Evolutionary conservation across 2,329 filamentous ascomycete species (phyloP).

Genomic region (Fusarium avenaceum): DNA sequence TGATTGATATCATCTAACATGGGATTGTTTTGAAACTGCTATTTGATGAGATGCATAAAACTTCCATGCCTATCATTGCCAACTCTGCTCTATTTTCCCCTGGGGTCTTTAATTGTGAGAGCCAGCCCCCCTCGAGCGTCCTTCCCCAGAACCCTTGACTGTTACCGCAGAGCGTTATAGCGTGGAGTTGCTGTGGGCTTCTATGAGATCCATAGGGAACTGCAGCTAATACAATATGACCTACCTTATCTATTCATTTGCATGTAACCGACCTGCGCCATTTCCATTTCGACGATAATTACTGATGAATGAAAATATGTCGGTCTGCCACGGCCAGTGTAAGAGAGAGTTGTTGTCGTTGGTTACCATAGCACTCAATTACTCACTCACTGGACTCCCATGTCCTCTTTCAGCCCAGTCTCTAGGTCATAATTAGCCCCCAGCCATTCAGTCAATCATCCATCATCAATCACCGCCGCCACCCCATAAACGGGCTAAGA

Average conservation of each 20-base stretch:
- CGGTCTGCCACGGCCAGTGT: neutral
- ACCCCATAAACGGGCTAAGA: neutral
- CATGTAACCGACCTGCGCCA: conserved; percentile 28
- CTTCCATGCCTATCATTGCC: conserved; percentile 1
- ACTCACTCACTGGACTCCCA: neutral
- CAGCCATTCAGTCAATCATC: too few species aligned
- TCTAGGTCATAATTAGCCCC: too few species aligned
- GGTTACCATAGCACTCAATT: conserved; percentile 14
- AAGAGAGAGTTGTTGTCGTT: neutral
- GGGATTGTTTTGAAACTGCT: conserved; percentile 7
- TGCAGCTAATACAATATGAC: conserved; percentile 17
- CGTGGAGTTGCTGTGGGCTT: conserved; percentile 7
- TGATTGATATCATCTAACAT: neutral
- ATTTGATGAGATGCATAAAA: neutral
- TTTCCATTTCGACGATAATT: conserved; percentile 10
- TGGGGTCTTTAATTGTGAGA: conserved; percentile 26
- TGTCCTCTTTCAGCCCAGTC: neutral
- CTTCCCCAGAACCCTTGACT: conserved; percentile 14
- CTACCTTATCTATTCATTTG: conserved; percentile 23
- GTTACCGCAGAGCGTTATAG: conserved; percentile 25
- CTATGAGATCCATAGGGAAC: neutral
- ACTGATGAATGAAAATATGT: neutral
- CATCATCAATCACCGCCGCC: conserved; percentile 5
- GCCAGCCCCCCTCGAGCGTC: conserved; percentile 16
- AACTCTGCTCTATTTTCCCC: conserved; percentile 7